Evolutionary conservation across 306 rosid species (phyloP), one percentile per base, ranked within the genome.

Genomic region (Castanopsis chinensis): DNA sequence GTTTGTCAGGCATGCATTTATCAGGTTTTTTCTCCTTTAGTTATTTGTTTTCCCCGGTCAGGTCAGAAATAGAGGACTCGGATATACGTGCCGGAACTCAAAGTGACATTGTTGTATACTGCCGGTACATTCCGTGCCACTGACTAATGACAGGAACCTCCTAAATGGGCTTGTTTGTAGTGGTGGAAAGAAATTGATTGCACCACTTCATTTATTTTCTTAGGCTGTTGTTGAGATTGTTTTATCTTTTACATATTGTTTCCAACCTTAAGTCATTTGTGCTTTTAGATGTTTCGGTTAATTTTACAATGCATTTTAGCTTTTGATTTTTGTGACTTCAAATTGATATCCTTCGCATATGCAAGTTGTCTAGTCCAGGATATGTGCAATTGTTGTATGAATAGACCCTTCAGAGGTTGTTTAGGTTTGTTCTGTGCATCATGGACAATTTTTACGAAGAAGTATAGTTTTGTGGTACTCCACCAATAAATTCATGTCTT

Each of bases 71-170:
- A 84, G 32, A 30, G 32, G 78, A 76, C 82, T 76, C 30, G 75
- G 83, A 81, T 79, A 78, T 81, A 78, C 70, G 58, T 81, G 78
- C 76, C 82, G 53, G 72, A 73, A 74, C 81, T 73, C 63, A 69
- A 83, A 86, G 69, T 78, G 84, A 85, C 82, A 73, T 56, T 76
- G 87, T 86, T 89, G 88, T 80, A 84, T 70, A 80, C 88, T 86
- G 76, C 82, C 68, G 73, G 53, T 61, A 83, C 78, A 72, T 76
- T 43, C 78, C 76, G 79, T 60, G 76, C 80, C 74, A 27, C 81
- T 53, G 85, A 75, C 70, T 55, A 20, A 45, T 65, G 63, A 58
- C 79, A 18, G 65, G 82, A 71, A 77, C 82, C 55, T 83, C 82
- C 51, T 83, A 19, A 68, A 72, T 19, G 85, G 74, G 65, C 81